A percentile compares a stretch with the other conserved stretches of the same genome.
Conservation (phyloP, 176 grass and related monocot genomes). For the Calamus simplicifolius region DNA sequence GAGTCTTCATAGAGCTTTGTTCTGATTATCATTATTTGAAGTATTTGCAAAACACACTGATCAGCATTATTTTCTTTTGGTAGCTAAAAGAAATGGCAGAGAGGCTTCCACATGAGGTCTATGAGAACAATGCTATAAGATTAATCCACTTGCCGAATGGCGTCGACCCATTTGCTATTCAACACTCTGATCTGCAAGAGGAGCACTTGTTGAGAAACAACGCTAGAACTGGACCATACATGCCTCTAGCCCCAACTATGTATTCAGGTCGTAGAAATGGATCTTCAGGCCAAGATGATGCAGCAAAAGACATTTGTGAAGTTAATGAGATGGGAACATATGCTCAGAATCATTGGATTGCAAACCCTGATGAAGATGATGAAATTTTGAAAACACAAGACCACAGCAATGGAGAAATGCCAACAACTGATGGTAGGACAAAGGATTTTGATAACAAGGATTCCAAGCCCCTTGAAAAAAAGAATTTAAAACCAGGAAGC, state of each 20-base stretch:
- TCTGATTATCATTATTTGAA: no score
- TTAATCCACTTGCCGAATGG: constrained; percentile 24
- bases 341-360: constrained; percentile 10
- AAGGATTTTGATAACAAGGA: constrained; percentile 58
- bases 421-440: constrained; percentile 16
- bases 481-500: constrained; percentile 27
- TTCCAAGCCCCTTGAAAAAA: constrained; percentile 54
- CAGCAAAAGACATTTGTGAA: constrained; percentile 12
- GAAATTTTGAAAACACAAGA: constrained; percentile 32
- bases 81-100: constrained; percentile 91
- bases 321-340: constrained; percentile 9
- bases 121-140: constrained; percentile 29
- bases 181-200: constrained; percentile 22
- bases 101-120: constrained; percentile 44
- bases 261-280: constrained; percentile 18
- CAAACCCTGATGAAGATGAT: constrained; percentile 13
- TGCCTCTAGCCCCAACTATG: constrained; percentile 4
- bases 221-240: constrained; percentile 7
- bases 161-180: not conserved
- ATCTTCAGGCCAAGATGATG: constrained; percentile 27
- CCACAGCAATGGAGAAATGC: constrained; percentile 18
- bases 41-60: not conserved
- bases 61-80: constrained; percentile 12
- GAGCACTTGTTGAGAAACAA: constrained; percentile 33
- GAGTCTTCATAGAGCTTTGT: no score